These are phyloP conservation scores for Xanthoceras sorbifolium DNA, from an alignment of 345 rosid genomes.

Conservation along the genomic window DNA sequence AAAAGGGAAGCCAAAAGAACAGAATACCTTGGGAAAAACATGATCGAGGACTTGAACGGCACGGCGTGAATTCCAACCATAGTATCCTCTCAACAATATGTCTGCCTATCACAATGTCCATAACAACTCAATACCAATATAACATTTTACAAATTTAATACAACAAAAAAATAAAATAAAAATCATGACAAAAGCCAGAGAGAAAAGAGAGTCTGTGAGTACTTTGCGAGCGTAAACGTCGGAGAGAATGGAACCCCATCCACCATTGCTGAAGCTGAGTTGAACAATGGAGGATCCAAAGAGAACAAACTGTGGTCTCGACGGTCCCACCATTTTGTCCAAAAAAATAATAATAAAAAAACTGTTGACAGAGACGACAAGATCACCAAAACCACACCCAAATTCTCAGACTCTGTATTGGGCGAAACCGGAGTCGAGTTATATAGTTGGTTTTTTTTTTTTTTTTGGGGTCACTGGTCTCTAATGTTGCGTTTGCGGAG, in stretches of 20 bases:
- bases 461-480: no score
- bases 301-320: constrained; percentile 86
- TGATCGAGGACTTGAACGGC: constrained; percentile 79
- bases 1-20: background rate
- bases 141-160: background rate
- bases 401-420: no score
- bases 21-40: constrained; percentile 81
- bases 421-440: no score
- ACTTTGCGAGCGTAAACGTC: constrained; percentile 96
- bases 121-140: background rate
- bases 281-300: constrained; percentile 98
- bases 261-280: constrained; percentile 83
- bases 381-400: background rate
- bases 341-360: no score
- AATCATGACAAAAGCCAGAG: background rate
- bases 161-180: background rate
- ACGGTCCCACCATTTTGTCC: constrained; percentile 70
- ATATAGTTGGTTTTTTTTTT: no score
- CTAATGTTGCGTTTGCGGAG: no score
- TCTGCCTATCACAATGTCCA: constrained; percentile 60
- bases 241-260: constrained; percentile 92
- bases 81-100: constrained; percentile 78
- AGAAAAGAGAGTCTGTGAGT: constrained; percentile 2
- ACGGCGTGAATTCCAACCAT: constrained; percentile 93
- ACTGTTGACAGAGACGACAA: background rate